Conservation (phyloP, 2,329 filamentous ascomycete species). For the Stachybotrys chartarum region DNA sequence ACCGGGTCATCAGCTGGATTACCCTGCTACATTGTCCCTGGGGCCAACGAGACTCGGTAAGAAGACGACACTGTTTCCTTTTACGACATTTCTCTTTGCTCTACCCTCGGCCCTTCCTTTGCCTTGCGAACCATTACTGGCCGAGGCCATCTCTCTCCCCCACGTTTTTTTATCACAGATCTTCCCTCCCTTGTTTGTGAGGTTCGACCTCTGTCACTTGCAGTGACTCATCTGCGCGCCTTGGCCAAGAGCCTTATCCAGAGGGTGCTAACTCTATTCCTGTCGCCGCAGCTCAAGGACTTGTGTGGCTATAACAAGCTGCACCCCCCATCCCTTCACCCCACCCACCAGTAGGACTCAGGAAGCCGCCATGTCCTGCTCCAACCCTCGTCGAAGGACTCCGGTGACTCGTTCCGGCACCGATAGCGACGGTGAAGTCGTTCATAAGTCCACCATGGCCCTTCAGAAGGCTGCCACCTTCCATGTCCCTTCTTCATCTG, state of each 20-base stretch:
- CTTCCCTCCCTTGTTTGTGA: neutral
- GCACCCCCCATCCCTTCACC: conserved; percentile 8
- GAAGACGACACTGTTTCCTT: neutral
- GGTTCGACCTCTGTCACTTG: neutral
- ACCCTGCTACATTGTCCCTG: neutral
- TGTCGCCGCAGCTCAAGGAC: conserved; percentile 21
- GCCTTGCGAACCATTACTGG: neutral
- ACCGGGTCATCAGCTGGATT: neutral
- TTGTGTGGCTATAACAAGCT: conserved; percentile 18
- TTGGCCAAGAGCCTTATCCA: conserved; percentile 4
- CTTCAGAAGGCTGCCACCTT: conserved; percentile 68
- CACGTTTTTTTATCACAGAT: neutral
- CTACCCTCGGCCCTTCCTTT: neutral
- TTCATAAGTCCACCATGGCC: conserved; percentile 30
- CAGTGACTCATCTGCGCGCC: conserved; percentile 8
- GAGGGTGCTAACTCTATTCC: conserved; percentile 19
- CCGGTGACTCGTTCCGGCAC: conserved; percentile 31
- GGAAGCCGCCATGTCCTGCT: conserved; percentile 36
- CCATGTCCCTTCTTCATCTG: conserved; percentile 43
- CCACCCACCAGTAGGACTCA: conserved; percentile 17
- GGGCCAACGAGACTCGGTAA: neutral
- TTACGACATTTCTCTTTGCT: neutral
- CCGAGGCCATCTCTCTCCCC: neutral
- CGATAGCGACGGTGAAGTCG: conserved; percentile 21
- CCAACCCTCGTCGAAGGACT: conserved; percentile 40